A percentile compares a stretch with the other conserved stretches of the same genome.
phyloP scores from a whole-genome alignment of 2,329 filamentous ascomycete species.

The Coleophoma cylindrospora region DNA sequence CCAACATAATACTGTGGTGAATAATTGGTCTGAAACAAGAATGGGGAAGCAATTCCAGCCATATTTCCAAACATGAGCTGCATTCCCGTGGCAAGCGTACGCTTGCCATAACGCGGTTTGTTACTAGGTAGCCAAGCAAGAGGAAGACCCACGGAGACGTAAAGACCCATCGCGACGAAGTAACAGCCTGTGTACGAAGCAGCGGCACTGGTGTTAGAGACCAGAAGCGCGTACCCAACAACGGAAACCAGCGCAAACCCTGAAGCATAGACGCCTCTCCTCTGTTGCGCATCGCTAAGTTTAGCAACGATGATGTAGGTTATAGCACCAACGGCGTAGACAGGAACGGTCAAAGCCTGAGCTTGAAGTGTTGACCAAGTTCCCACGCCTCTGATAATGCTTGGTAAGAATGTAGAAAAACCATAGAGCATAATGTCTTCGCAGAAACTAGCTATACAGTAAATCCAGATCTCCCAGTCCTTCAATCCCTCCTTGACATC shows the following conservation, averaged over 20 bases:
- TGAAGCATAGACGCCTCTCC: slow-evolving; percentile 50
- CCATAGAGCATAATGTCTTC: slow-evolving; percentile 63
- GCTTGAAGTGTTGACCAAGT: slow-evolving; percentile 49
- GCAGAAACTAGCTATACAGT: slow-evolving; percentile 55
- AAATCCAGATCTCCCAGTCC: slow-evolving; percentile 62
- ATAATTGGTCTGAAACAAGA: not conserved
- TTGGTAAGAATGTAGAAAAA: slow-evolving; percentile 63
- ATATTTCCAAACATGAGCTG: slow-evolving; percentile 56
- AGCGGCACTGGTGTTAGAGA: slow-evolving; percentile 42
- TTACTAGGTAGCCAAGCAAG: slow-evolving; percentile 42
- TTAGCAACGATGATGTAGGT: slow-evolving; percentile 53
- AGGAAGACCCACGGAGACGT: slow-evolving; percentile 30
- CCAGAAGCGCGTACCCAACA: slow-evolving; percentile 52
- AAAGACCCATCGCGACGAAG: slow-evolving; percentile 54
- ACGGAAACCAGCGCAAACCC: slow-evolving; percentile 46
- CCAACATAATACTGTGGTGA: not conserved
- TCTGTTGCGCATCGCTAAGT: slow-evolving; percentile 51
- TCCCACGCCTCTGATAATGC: slow-evolving; percentile 61
- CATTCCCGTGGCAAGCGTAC: slow-evolving; percentile 52
- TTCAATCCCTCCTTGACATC: slow-evolving; percentile 50
- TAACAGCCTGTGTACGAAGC: slow-evolving; percentile 59
- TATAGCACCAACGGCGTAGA: slow-evolving; percentile 58
- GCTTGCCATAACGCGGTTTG: slow-evolving; percentile 55
- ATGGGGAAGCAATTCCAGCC: slow-evolving; percentile 38
- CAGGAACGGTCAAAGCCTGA: slow-evolving; percentile 64